Conservation (phyloP, 1,284 basidiomycete species). For the Heterobasidion occidentale region DNA sequence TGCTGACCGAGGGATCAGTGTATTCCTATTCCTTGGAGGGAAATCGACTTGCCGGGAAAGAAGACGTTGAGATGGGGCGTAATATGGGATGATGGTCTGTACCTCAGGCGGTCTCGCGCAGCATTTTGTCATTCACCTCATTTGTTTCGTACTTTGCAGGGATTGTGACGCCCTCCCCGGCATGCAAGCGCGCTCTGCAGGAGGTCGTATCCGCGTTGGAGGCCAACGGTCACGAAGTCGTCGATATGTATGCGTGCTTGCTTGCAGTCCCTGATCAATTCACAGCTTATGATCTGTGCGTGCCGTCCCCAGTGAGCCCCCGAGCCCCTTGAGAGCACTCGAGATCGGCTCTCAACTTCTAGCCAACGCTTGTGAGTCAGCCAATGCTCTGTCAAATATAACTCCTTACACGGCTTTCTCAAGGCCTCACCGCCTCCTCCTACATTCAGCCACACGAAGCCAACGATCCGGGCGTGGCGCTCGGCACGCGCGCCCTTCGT, state of each 20-base stretch:
- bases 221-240: conserved; percentile 42
- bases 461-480: conserved; percentile 33
- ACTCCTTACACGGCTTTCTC: background rate
- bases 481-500: conserved; percentile 28
- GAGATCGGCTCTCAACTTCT: conserved; percentile 32
- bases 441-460: conserved; percentile 30
- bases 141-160: conserved; percentile 17
- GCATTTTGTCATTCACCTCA: no score
- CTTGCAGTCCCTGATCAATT: background rate
- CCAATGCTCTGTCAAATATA: background rate
- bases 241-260: conserved; percentile 32
- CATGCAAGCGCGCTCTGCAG: conserved; percentile 48
- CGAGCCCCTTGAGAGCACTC: conserved; percentile 27
- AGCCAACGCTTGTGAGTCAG: conserved; percentile 27
- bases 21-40: conserved; percentile 47
- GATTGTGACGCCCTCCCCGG: conserved; percentile 48
- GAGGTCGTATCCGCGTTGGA: conserved; percentile 39
- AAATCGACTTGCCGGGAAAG: conserved; percentile 32
- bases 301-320: conserved; percentile 20
- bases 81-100: conserved; percentile 44
- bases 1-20: conserved; percentile 25
- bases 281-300: background rate
- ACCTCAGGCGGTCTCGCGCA: no score
- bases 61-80: conserved; percentile 47
- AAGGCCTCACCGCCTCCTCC: conserved; percentile 26